A percentile compares a stretch with the other conserved stretches of the same genome.
These are phyloP conservation scores for Trichoderma brevicompactum DNA, from an alignment of 2,329 filamentous ascomycete species.

Conservation along the genomic window DNA sequence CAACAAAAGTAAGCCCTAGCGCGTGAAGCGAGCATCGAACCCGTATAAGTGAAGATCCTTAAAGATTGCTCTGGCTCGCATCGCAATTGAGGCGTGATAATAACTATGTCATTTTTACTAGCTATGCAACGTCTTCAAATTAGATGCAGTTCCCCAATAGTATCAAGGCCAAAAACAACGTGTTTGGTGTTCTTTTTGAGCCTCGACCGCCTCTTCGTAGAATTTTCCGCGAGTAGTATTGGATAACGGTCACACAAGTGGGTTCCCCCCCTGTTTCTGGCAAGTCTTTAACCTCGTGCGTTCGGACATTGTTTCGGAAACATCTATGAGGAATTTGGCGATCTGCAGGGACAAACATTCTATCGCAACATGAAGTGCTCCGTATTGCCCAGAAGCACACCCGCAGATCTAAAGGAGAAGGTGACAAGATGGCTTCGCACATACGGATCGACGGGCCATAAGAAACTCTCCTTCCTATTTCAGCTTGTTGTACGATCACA, in stretches of 20 bases:
- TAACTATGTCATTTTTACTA: background rate
- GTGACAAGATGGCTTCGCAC: background rate
- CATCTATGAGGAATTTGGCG: background rate
- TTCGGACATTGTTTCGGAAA: background rate
- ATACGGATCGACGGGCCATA: slow-evolving; percentile 6
- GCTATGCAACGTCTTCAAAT: background rate
- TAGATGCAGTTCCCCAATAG: background rate
- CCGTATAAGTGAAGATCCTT: no score
- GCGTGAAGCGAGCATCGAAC: background rate
- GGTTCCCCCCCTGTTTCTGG: background rate
- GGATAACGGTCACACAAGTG: background rate
- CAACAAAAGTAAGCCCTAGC: slow-evolving; percentile 21
- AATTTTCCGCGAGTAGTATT: background rate
- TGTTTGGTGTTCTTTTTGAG: background rate
- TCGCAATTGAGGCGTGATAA: no score
- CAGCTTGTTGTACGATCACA: background rate
- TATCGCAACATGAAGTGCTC: background rate
- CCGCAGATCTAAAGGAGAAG: background rate
- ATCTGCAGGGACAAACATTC: background rate
- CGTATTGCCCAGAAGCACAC: background rate
- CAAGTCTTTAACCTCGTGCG: background rate
- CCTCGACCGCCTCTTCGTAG: background rate
- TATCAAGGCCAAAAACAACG: background rate
- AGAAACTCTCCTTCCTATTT: slow-evolving; percentile 12
- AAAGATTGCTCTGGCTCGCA: no score